Base-by-base conservation (phyloP, 305 asterid genomes). In the Fraxinus greggii region DNA sequence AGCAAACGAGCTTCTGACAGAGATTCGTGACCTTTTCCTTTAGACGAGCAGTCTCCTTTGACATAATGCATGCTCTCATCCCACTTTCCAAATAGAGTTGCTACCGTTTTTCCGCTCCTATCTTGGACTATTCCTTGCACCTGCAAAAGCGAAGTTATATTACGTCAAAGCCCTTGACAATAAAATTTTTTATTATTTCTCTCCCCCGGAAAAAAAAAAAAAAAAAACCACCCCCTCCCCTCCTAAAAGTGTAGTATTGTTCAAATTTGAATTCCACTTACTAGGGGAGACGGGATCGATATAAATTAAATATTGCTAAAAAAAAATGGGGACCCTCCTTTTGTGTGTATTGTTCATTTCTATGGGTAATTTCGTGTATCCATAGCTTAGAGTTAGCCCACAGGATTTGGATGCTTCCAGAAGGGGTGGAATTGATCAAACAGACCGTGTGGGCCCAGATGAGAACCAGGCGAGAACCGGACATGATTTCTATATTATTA, bases 1-100 rank as follows among this genome's bases (percentile, higher is more conserved):
- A 95, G 92, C 86, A 94, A 78, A 81, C 77, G 93, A 48, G 97
- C 90, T 82, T 90, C 94, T 17, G 95, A 83, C 63, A 84, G 72
- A 78, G 94, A 79, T 83, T 92, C 97, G 21, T 85, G 86, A n/a
- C 88, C 89, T 88, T 89, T 92, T 82, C 94, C 91, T 87, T 82
- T 87, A 45, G 88, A 70, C 54, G 89, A 90, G 87, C 69, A 83
- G 80, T 94, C 98, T 85, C 97, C 98, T 75, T 88, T 61, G 40
- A 90, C 88, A 77, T 88, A 95, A 87, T 91, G 91, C 94, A 94
- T 88, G 88, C 97, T 95, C 85, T 95, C 98, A 79, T 94, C 99
- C 99, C 99, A 95, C 84, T 95, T 95, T 28, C 99, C 98, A 56
- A 91, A 89, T 84, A 92, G 82, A 31, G 97, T 90, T 75, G 97